Percentiles rank a stretch among this genome's conserved stretches.
These are phyloP conservation scores for Globisporangium emineosum DNA, from an alignment of 352 stramenopile species.

Conservation along the genomic window DNA sequence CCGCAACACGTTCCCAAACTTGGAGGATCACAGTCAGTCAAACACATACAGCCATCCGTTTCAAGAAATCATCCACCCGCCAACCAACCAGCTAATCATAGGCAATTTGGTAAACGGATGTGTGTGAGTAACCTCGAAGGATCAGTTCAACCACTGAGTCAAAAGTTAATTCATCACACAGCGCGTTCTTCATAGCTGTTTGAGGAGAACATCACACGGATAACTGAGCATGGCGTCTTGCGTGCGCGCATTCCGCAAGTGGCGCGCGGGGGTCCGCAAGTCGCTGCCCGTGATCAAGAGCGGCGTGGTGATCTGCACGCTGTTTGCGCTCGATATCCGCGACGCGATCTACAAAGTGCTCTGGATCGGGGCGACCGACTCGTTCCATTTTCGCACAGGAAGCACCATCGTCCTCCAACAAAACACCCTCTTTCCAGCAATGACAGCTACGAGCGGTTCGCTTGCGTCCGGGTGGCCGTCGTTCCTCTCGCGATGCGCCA, in stretches of 20 bases:
- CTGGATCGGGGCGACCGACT: slow-evolving; percentile 35
- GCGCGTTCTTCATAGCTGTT: background rate
- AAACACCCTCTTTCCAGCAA: slow-evolving; percentile 16
- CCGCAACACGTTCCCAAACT: too few species aligned
- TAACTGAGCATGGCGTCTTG: slow-evolving; percentile 3
- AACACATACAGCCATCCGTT: background rate
- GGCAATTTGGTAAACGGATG: too few species aligned
- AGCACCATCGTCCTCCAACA: slow-evolving; percentile 22
- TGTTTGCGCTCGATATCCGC: slow-evolving; percentile 33
- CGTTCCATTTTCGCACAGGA: slow-evolving; percentile 30
- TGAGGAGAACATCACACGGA: background rate
- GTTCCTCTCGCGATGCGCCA: slow-evolving; percentile 26
- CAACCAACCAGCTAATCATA: background rate
- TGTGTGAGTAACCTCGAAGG: background rate
- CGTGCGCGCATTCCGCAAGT: background rate
- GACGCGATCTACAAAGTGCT: slow-evolving; percentile 33
- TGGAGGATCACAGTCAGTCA: too few species aligned
- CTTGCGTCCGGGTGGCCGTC: slow-evolving; percentile 33
- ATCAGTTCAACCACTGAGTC: background rate
- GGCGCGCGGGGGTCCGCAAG: background rate
- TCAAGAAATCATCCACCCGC: background rate
- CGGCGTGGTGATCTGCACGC: slow-evolving; percentile 17
- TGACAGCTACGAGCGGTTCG: slow-evolving; percentile 13
- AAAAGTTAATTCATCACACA: background rate
- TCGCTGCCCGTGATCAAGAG: slow-evolving; percentile 18